These are phyloP conservation scores for Bidens hawaiensis DNA, from an alignment of 140 eudicot genomes.

Conservation along the genomic window DNA sequence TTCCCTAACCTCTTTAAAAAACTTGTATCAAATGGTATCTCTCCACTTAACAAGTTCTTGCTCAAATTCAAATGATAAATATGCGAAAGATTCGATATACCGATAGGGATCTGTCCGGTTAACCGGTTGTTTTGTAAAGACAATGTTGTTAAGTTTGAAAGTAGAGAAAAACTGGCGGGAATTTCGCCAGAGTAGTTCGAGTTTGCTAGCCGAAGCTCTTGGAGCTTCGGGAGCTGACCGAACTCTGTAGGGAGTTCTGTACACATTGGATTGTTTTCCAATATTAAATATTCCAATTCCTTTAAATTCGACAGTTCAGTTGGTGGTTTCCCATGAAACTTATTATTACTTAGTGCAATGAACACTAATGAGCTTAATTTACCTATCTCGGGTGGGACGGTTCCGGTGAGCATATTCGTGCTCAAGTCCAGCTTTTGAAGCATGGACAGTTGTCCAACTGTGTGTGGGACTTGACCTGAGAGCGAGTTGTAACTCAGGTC, in stretches of 20 bases:
- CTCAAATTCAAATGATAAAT: conserved; percentile 81
- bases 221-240: conserved; percentile 52
- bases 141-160: conserved; percentile 51
- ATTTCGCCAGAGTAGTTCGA: conserved; percentile 68
- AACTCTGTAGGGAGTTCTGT: conserved; percentile 40
- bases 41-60: conserved; percentile 60
- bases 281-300: conserved; percentile 56
- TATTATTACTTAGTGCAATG: conserved; percentile 65
- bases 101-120: conserved; percentile 57
- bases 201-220: conserved; percentile 68
- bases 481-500: conserved; percentile 76
- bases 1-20: conserved; percentile 64
- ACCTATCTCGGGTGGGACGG: conserved; percentile 37
- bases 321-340: conserved; percentile 48
- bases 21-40: conserved; percentile 63
- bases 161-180: conserved; percentile 41
- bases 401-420: conserved; percentile 59
- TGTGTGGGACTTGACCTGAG: conserved; percentile 36
- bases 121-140: conserved; percentile 73
- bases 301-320: conserved; percentile 34
- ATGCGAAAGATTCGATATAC: conserved; percentile 48
- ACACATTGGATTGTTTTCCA: conserved; percentile 81
- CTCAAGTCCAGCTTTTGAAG: conserved; percentile 87
- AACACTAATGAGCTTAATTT: conserved; percentile 48
- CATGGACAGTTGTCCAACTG: conserved; percentile 51